Conservation (phyloP, 192 early-diverging fungal species). For the Backusella parvicylindrica region DNA sequence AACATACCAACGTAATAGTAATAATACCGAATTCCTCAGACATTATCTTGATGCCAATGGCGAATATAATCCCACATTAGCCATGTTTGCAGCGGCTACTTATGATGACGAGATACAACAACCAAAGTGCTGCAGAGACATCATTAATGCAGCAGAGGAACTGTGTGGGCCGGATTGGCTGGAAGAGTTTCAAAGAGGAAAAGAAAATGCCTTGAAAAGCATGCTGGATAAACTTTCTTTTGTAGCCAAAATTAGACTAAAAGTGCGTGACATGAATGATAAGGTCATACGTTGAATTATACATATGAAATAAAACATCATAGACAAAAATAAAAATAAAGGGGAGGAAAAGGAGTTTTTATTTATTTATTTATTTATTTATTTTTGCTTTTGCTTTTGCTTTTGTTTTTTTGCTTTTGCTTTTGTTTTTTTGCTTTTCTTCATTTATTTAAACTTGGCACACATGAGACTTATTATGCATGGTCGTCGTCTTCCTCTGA, state of each 20-base stretch:
- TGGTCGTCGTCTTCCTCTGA: background rate
- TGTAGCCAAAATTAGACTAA: slow-evolving; percentile 14
- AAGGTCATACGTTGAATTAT: background rate
- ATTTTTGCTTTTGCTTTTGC: too few relatives aligned
- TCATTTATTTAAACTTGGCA: background rate
- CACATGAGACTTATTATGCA: background rate
- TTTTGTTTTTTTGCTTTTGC: background rate
- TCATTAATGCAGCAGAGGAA: slow-evolving; percentile 5
- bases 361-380: background rate
- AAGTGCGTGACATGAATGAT: background rate
- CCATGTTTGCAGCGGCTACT: slow-evolving; percentile 7
- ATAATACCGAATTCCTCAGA: background rate
- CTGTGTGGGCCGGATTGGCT: slow-evolving; percentile 9
- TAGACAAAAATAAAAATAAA: background rate
- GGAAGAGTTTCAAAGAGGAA: slow-evolving; percentile 10
- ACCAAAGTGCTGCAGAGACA: slow-evolving; percentile 3
- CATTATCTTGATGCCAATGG: slow-evolving; percentile 11
- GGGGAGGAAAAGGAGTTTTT: background rate
- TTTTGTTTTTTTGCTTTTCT: background rate
- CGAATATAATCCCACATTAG: slow-evolving; percentile 2
- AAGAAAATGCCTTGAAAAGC: background rate
- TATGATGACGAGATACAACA: background rate
- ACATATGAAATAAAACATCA: background rate
- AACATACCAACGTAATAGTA: background rate
- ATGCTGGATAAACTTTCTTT: slow-evolving; percentile 10